Conservation (phyloP, 352 stramenopile species). For the Globisporangium solare region DNA sequence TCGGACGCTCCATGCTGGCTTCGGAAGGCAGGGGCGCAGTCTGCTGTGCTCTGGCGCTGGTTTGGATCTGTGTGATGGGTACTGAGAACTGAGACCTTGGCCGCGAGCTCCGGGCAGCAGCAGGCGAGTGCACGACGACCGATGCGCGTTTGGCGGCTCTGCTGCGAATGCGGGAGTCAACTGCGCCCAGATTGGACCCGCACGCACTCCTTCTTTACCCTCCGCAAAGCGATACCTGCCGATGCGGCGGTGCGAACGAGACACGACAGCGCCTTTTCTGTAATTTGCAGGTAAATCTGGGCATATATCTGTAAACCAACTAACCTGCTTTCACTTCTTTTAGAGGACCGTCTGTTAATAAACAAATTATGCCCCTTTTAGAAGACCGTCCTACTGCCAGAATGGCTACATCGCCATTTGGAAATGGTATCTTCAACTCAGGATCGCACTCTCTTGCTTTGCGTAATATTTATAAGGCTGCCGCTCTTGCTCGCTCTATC, state of each 20-base stretch:
- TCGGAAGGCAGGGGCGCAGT: not conserved
- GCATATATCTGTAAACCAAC: not conserved
- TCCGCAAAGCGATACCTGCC: not conserved
- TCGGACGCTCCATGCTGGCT: conserved; percentile 47
- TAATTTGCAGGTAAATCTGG: not conserved
- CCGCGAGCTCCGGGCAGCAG: no score
- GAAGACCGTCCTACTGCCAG: no score
- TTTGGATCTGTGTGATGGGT: no score
- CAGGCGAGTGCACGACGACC: no score
- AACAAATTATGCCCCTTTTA: no score
- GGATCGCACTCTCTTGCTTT: not conserved
- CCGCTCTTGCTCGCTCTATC: conserved; percentile 13
- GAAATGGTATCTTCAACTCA: no score
- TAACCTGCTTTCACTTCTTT: no score
- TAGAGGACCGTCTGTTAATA: no score
- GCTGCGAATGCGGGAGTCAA: not conserved
- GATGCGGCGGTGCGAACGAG: not conserved
- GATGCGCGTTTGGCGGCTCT: not conserved
- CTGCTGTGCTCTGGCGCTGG: no score
- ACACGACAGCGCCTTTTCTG: not conserved
- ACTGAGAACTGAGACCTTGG: no score
- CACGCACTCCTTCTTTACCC: conserved; percentile 1
- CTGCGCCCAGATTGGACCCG: not conserved
- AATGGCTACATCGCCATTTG: no score
- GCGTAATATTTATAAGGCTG: not conserved